Evolutionary conservation across 2,329 filamentous ascomycete genomes (phyloP).

Genomic region (Fusarium sp.): DNA sequence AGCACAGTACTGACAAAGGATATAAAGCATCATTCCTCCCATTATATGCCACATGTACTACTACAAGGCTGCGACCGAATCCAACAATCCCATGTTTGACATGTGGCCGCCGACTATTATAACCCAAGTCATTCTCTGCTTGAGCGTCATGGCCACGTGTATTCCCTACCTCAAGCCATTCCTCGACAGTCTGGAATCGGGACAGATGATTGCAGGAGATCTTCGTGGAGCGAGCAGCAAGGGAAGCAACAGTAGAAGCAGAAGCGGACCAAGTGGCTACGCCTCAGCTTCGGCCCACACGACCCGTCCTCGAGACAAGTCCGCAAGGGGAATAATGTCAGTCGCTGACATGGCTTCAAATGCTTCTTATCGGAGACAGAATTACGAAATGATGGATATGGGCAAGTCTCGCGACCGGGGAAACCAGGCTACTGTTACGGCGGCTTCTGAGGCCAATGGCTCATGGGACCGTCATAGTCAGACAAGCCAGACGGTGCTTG

Average conservation of each 20-base stretch:
- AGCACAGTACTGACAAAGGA: not conserved
- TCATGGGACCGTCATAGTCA: constrained; percentile 40
- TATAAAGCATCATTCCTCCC: constrained; percentile 30
- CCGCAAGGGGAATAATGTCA: constrained; percentile 1
- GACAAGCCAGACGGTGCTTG: constrained; percentile 39
- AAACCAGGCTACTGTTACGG: constrained; percentile 11
- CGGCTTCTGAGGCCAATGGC: constrained; percentile 6
- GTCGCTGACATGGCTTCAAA: constrained; percentile 17
- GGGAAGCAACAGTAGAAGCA: constrained; percentile 25
- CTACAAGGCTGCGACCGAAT: constrained; percentile 19
- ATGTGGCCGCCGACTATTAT: constrained; percentile 34
- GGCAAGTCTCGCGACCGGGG: constrained; percentile 8
- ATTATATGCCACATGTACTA: constrained; percentile 36
- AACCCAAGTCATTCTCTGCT: constrained; percentile 34
- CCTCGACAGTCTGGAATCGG: constrained; percentile 37
- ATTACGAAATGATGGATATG: constrained; percentile 34
- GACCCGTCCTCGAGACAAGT: not conserved
- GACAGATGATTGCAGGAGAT: constrained; percentile 36
- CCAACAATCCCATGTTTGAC: constrained; percentile 27
- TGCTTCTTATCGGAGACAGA: constrained; percentile 24
- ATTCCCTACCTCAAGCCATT: constrained; percentile 40
- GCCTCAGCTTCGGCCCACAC: constrained; percentile 1
- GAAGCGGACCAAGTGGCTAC: constrained; percentile 12
- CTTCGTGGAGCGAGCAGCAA: constrained; percentile 19
- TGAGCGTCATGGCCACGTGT: constrained; percentile 37